A percentile compares a stretch with the other conserved stretches of the same genome.
phyloP scores from a whole-genome alignment of 2,329 filamentous ascomycete genomes.

The Talaromyces sp. region DNA sequence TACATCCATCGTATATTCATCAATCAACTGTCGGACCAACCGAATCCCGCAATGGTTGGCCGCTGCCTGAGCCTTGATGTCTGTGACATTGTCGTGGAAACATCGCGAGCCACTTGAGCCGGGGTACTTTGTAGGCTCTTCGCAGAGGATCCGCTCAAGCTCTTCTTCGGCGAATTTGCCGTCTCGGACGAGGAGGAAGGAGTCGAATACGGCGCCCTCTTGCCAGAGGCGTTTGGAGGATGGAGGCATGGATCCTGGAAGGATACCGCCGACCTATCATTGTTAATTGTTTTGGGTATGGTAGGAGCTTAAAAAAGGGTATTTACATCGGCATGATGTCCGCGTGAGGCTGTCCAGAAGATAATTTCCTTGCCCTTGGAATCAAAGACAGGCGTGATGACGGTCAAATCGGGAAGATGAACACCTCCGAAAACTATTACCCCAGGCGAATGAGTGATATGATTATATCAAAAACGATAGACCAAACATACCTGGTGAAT shows the following conservation, averaged over 20 bases:
- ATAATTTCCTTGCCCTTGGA: not conserved
- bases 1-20: not conserved
- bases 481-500: slow-evolving; percentile 8
- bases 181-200: slow-evolving; percentile 24
- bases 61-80: slow-evolving; percentile 41
- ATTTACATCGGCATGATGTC: slow-evolving; percentile 5
- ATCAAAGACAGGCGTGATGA: slow-evolving; percentile 7
- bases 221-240: slow-evolving; percentile 32
- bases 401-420: slow-evolving; percentile 4
- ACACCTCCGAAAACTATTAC: slow-evolving; percentile 1
- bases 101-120: slow-evolving; percentile 15
- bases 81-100: slow-evolving; percentile 39
- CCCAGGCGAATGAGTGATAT: too few species aligned
- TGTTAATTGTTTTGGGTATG: not conserved
- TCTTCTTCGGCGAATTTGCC: slow-evolving; percentile 31
- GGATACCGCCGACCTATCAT: slow-evolving; percentile 5
- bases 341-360: slow-evolving; percentile 5
- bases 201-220: slow-evolving; percentile 33
- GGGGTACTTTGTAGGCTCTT: not conserved
- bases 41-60: slow-evolving; percentile 38
- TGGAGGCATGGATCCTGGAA: slow-evolving; percentile 31
- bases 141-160: slow-evolving; percentile 19
- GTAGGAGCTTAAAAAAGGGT: not conserved
- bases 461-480: too few species aligned
- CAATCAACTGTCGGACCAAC: slow-evolving; percentile 21